These are phyloP conservation scores for Mangifera indica DNA, from an alignment of 345 rosid genomes.

Conservation along the genomic window DNA sequence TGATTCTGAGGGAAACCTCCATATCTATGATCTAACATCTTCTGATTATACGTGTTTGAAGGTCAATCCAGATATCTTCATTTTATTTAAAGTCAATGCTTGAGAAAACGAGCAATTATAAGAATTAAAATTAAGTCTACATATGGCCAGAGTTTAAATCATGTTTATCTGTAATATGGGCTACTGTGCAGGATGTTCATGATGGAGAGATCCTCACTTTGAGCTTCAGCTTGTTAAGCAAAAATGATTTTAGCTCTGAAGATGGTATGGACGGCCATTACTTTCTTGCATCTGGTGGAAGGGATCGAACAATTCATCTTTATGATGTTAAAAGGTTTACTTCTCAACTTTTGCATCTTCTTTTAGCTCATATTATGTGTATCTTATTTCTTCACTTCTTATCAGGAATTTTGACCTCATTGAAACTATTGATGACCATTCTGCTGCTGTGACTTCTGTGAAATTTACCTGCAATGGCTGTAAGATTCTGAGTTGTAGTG, in stretches of 20 bases:
- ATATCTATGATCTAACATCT: constrained; percentile 64
- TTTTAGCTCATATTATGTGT: constrained; percentile 21
- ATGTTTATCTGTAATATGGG: constrained; percentile 13
- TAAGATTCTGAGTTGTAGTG: constrained; percentile 74
- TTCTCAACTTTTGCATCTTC: constrained; percentile 14
- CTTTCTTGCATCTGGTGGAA: constrained; percentile 76
- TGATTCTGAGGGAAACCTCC: constrained; percentile 80
- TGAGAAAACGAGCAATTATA: constrained; percentile 8
- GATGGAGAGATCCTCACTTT: constrained; percentile 72
- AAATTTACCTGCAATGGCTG: constrained; percentile 52
- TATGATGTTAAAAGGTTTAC: constrained; percentile 69
- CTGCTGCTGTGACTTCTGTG: constrained; percentile 77
- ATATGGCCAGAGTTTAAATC: constrained; percentile 11
- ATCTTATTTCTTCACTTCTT: constrained; percentile 23
- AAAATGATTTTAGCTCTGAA: constrained; percentile 31
- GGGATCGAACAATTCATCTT: constrained; percentile 66
- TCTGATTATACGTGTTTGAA: constrained; percentile 60
- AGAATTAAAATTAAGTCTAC: not conserved
- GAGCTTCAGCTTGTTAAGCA: constrained; percentile 62
- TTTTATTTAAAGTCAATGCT: constrained; percentile 12
- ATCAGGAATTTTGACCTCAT: constrained; percentile 70
- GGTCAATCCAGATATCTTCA: constrained; percentile 35
- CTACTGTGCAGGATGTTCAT: constrained; percentile 57
- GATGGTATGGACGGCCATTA: constrained; percentile 36
- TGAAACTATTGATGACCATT: constrained; percentile 60